These are phyloP conservation scores for Skeletonema grethae DNA, from an alignment of 108 stramenopile species.

Conservation along the genomic window DNA sequence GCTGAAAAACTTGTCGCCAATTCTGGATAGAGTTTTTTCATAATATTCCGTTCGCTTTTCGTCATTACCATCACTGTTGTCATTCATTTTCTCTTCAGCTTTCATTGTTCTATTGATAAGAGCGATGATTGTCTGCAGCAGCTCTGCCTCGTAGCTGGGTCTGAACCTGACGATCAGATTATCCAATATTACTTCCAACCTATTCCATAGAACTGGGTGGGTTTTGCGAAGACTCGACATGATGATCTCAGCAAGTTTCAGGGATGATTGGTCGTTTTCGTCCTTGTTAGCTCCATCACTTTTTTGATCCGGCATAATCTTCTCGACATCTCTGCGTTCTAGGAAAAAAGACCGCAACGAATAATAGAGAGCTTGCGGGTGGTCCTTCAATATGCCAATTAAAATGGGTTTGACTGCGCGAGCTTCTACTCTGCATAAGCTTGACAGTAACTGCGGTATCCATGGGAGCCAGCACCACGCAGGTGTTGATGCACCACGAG, in stretches of 20 bases:
- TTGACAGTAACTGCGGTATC: conserved; percentile 87
- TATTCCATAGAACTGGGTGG: conserved; percentile 86
- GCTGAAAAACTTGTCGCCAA: conserved; percentile 76
- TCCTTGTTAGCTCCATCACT: conserved; percentile 10
- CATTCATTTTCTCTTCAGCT: conserved; percentile 12
- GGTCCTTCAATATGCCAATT: conserved; percentile 61
- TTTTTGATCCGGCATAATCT: conserved; percentile 62
- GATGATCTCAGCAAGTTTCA: conserved; percentile 77
- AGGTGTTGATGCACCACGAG: conserved; percentile 67
- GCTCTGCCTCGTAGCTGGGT: conserved; percentile 91
- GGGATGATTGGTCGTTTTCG: conserved; percentile 42
- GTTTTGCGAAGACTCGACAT: conserved; percentile 83
- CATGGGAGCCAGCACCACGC: conserved; percentile 95
- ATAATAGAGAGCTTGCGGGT: conserved; percentile 89
- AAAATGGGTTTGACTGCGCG: conserved; percentile 65
- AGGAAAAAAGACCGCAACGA: conserved; percentile 83
- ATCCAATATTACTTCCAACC: conserved; percentile 91
- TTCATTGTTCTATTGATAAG: conserved; percentile 74
- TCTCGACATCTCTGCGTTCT: conserved; percentile 84
- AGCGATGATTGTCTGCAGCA: conserved; percentile 81
- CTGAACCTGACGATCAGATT: conserved; percentile 91
- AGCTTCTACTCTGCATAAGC: conserved; percentile 80
- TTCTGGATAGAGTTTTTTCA: conserved; percentile 67
- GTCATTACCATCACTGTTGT: conserved; percentile 45
- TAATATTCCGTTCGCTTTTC: conserved; percentile 55